Evolutionary conservation across 2,329 filamentous ascomycete species (phyloP).

Genomic region (Mariannaea sp.): DNA sequence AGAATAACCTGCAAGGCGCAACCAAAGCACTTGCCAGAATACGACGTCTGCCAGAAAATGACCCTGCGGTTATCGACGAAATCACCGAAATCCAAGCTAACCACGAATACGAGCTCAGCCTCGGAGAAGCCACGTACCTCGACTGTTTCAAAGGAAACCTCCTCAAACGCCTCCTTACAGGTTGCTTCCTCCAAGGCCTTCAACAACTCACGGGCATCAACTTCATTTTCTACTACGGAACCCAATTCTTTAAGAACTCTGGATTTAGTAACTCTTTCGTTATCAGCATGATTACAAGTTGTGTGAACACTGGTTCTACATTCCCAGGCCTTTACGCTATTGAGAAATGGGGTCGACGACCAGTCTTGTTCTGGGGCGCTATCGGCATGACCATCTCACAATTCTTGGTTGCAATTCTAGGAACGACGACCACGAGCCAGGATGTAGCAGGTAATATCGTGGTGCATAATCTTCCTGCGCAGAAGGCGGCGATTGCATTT

Average conservation of each 20-base stretch:
- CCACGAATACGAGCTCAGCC: conserved; percentile 51
- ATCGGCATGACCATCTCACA: conserved; percentile 53
- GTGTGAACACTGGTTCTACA: conserved; percentile 70
- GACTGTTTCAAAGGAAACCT: conserved; percentile 73
- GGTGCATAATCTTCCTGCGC: conserved; percentile 56
- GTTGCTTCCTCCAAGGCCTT: conserved; percentile 65
- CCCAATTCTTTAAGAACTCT: conserved; percentile 68
- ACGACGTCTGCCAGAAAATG: conserved; percentile 47
- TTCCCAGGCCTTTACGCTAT: conserved; percentile 69
- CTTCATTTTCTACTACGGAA: conserved; percentile 71
- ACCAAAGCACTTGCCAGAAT: conserved; percentile 54
- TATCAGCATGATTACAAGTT: conserved; percentile 70
- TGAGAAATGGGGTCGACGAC: conserved; percentile 67
- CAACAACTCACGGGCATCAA: conserved; percentile 67
- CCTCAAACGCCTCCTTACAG: conserved; percentile 66
- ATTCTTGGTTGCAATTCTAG: conserved; percentile 62
- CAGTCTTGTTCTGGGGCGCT: conserved; percentile 65
- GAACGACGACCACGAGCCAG: conserved; percentile 61
- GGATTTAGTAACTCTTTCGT: conserved; percentile 69
- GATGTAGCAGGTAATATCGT: conserved; percentile 51
- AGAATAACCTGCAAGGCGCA: conserved; percentile 54
- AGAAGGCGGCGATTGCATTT: conserved; percentile 64
- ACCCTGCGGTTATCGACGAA: conserved; percentile 51
- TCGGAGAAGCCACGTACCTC: conserved; percentile 53
- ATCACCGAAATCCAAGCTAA: conserved; percentile 58